Base-by-base conservation (phyloP, 1,139 yeast species). In the Kodamaea anthophila region DNA sequence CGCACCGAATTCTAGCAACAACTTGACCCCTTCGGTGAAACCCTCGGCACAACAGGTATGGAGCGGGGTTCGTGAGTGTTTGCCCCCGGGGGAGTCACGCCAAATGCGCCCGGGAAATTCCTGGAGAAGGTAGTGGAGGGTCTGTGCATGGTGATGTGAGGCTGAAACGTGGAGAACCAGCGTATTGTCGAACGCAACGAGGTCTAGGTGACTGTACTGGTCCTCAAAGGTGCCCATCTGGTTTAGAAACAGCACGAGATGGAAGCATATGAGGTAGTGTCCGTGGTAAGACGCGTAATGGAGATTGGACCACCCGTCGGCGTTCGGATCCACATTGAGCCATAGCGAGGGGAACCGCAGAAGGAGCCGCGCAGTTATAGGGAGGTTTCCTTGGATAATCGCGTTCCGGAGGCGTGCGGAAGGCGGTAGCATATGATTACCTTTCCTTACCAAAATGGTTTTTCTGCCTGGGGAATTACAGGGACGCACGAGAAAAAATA, bases 261-360 rank as follows among this genome's bases (percentile, higher is more conserved):
- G 70, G 33, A 78, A 86, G 48, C 95, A 82, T 5, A 86, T 71
- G 35, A 85, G 70, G 47, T 83, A 84, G 42, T 83, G 74, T 18
- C 96, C 96, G 44, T 83, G 61, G 48, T 58, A 82, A 6, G 94
- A 77, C 1, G 96, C 91, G 54, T 86, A 87, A 55, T 88, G 97
- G 28, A 88, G 65, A 30, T 86, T 83, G 24, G 84, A 70, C 96
- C 96, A 88, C 1, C 97, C 97, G 43, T 81, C 76, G 24, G 61
- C 36, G 9, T 78, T 64, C 11, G 60, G 51, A 50, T 91, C 88
- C 13, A 77, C 66, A 48, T 87, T 85, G 33, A 80, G 76, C 55
- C 93, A 61, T 27, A 87, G 62, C 21, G 78, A 83, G 0, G 96
- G 96, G 46, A 71, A 83, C 29, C 93, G 65, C 32, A 70, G 65